Conservation (phyloP, 1,284 basidiomycete genomes). For the Leccinum insolens region DNA sequence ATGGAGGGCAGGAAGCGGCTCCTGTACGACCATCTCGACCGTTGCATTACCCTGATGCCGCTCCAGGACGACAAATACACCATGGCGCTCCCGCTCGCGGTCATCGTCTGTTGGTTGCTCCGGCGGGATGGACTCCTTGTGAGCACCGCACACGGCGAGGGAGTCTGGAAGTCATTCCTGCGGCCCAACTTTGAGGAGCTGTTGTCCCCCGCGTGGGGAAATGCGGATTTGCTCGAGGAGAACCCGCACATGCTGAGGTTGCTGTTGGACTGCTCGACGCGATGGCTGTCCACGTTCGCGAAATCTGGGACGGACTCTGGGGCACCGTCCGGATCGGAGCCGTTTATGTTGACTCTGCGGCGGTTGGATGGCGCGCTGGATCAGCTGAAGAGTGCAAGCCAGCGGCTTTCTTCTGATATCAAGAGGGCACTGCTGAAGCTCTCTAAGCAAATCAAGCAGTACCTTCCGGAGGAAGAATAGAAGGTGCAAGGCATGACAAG, state of each 20-base stretch:
- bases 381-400: not conserved
- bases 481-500: not conserved
- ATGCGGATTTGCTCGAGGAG: slow-evolving; percentile 9
- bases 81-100: slow-evolving; percentile 7
- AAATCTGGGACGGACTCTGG: not conserved
- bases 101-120: slow-evolving; percentile 11
- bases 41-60: not conserved
- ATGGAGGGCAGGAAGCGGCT: slow-evolving; percentile 1
- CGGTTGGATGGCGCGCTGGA: not conserved
- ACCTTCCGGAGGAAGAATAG: not conserved
- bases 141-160: not conserved
- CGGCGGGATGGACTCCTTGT: not conserved
- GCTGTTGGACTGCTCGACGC: slow-evolving; percentile 6
- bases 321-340: not conserved
- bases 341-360: not conserved
- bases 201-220: slow-evolving; percentile 5
- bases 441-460: slow-evolving; percentile 43
- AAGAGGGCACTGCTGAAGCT: slow-evolving; percentile 6
- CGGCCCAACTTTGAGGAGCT: slow-evolving; percentile 7
- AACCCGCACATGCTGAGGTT: slow-evolving; percentile 10
- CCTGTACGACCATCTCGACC: slow-evolving; percentile 10
- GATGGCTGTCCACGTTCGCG: slow-evolving; percentile 4
- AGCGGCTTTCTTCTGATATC: slow-evolving; percentile 3
- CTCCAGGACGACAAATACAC: not conserved
- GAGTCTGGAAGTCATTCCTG: slow-evolving; percentile 4